These are phyloP conservation scores for Talaromyces marneffei DNA, from an alignment of 2,329 filamentous ascomycete species.

Conservation along the genomic window DNA sequence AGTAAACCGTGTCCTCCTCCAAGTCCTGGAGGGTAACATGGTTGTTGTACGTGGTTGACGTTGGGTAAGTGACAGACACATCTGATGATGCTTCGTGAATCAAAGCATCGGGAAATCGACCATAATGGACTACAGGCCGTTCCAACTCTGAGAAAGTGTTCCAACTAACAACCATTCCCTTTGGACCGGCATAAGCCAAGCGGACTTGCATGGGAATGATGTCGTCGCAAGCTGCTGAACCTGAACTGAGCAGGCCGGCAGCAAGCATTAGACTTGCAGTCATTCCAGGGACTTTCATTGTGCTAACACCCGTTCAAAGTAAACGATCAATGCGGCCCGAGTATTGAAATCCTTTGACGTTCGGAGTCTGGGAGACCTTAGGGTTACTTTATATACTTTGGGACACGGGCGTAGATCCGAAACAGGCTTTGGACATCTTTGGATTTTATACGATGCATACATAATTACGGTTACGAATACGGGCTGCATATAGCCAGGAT, in stretches of 20 bases:
- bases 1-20: constrained; percentile 21
- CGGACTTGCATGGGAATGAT: constrained; percentile 12
- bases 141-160: constrained; percentile 28
- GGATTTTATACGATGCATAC: too few species aligned
- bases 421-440: too few species aligned
- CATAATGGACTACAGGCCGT: constrained; percentile 27
- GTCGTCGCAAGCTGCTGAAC: background rate
- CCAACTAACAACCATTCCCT: constrained; percentile 24
- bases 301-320: too few species aligned
- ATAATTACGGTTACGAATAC: too few species aligned
- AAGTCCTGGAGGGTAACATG: constrained; percentile 19
- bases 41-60: constrained; percentile 31
- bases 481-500: too few species aligned
- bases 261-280: background rate
- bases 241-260: background rate
- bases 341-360: too few species aligned
- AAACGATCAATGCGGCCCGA: too few species aligned
- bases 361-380: too few species aligned
- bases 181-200: constrained; percentile 17
- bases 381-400: too few species aligned
- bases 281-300: background rate
- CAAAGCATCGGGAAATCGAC: constrained; percentile 20
- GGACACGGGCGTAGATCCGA: too few species aligned
- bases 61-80: constrained; percentile 27
- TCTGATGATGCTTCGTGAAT: constrained; percentile 20